phyloP scores from a whole-genome alignment of 331 rosid genomes.

The Erythrophleum ivorense region DNA sequence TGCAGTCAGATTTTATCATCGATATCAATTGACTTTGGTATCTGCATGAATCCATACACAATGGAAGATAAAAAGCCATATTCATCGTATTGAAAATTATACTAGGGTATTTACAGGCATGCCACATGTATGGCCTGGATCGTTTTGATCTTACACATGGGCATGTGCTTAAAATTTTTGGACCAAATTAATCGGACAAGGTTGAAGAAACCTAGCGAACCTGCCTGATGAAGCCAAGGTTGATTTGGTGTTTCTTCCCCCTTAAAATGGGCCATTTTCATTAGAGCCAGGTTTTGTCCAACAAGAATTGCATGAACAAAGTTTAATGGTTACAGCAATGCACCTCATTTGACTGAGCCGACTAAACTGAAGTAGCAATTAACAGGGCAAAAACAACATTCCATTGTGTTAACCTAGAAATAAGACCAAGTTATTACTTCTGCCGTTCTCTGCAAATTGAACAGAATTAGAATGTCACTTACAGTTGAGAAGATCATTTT shows the following conservation, averaged over 20 bases:
- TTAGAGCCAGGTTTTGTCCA: neutral
- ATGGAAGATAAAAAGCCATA: neutral
- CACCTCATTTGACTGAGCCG: neutral
- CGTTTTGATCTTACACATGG: neutral
- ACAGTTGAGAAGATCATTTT: constrained; percentile 22
- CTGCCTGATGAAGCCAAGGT: neutral
- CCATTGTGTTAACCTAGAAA: constrained; percentile 3
- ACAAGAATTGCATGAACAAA: constrained; percentile 14
- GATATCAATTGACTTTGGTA: constrained; percentile 10
- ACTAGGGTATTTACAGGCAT: neutral
- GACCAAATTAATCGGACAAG: constrained; percentile 14
- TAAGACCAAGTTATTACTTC: constrained; percentile 5
- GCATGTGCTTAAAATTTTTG: neutral
- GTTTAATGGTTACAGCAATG: neutral
- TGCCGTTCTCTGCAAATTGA: neutral
- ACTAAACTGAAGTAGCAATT: too few species aligned
- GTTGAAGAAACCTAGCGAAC: neutral
- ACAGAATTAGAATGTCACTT: constrained; percentile 33
- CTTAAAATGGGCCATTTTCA: neutral
- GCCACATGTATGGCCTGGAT: neutral
- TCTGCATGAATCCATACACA: neutral
- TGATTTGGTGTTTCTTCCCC: neutral
- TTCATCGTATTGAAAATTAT: neutral
- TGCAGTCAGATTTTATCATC: neutral
- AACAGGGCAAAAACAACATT: neutral